A percentile compares a stretch with the other conserved stretches of the same genome.
Conservation (phyloP, 2,329 filamentous ascomycete species). For the Dendryphion nanum region DNA sequence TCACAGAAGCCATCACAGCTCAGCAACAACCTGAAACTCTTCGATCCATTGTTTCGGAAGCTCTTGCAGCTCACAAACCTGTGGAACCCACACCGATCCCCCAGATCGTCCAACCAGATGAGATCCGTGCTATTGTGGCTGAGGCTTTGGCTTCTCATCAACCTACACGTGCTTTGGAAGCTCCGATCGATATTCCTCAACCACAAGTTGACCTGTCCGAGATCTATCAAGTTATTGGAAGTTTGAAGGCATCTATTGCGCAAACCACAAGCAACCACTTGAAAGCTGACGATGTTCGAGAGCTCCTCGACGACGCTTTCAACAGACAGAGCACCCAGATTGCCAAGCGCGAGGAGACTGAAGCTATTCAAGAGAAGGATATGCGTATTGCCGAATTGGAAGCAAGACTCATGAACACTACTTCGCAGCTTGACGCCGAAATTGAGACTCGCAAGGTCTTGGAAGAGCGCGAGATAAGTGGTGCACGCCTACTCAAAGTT, state of each 20-base stretch:
- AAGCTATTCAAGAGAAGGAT: constrained; percentile 32
- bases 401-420: constrained; percentile 33
- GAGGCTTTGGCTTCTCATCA: constrained; percentile 34
- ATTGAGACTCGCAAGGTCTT: constrained; percentile 42
- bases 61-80: constrained; percentile 22
- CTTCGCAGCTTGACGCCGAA: constrained; percentile 38
- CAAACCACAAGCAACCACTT: constrained; percentile 45
- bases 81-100: constrained; percentile 16
- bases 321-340: constrained; percentile 32
- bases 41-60: constrained; percentile 27
- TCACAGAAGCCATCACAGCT: constrained; percentile 61
- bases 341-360: constrained; percentile 26
- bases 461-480: constrained; percentile 46
- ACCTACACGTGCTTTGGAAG: constrained; percentile 23
- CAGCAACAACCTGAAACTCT: constrained; percentile 30
- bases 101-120: constrained; percentile 32
- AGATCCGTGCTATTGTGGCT: constrained; percentile 33
- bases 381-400: constrained; percentile 36
- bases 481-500: constrained; percentile 45
- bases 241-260: constrained; percentile 49
- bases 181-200: constrained; percentile 34
- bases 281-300: constrained; percentile 44
- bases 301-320: constrained; percentile 38
- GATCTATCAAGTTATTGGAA: constrained; percentile 48
- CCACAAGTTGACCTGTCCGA: constrained; percentile 41